A percentile compares a stretch with the other conserved stretches of the same genome.
Conservation (phyloP, 345 rosid species). For the Brassica cretica region DNA sequence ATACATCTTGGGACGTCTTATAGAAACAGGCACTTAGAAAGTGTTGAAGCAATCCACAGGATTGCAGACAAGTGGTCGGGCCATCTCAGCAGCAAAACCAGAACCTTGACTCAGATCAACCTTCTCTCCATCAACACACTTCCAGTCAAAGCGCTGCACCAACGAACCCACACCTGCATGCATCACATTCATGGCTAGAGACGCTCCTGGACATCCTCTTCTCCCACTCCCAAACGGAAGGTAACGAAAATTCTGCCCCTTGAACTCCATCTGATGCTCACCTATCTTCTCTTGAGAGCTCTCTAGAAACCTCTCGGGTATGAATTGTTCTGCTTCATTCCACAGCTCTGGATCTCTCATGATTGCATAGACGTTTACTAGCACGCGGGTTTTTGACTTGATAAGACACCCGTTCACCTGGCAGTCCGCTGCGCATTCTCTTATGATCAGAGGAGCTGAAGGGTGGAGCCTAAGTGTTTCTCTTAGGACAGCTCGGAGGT, state of each 20-base stretch:
- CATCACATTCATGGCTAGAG: conserved; percentile 47
- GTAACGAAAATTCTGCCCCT: conserved; percentile 49
- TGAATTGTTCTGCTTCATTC: conserved; percentile 49
- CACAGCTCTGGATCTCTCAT: conserved; percentile 54
- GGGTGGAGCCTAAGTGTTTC: conserved; percentile 43
- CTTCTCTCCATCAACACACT: conserved; percentile 31
- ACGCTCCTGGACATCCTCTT: conserved; percentile 53
- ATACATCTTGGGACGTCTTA: not conserved
- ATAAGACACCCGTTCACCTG: conserved; percentile 47
- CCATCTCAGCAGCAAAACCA: conserved; percentile 52
- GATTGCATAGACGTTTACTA: conserved; percentile 60
- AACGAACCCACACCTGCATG: conserved; percentile 45
- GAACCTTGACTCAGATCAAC: conserved; percentile 48
- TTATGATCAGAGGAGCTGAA: conserved; percentile 40
- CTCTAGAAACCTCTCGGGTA: conserved; percentile 57
- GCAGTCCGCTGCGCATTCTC: conserved; percentile 41
- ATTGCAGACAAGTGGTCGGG: conserved; percentile 48
- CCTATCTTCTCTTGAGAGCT: conserved; percentile 43
- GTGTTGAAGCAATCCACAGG: conserved; percentile 44
- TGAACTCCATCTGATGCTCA: conserved; percentile 45
- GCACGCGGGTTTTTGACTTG: conserved; percentile 47
- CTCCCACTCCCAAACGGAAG: conserved; percentile 57
- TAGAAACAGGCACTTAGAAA: not conserved
- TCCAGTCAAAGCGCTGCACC: conserved; percentile 53
- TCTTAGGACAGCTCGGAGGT: conserved; percentile 49